Conservation (phyloP, 2,329 filamentous ascomycete species). For the Calonectria leucothoes region DNA sequence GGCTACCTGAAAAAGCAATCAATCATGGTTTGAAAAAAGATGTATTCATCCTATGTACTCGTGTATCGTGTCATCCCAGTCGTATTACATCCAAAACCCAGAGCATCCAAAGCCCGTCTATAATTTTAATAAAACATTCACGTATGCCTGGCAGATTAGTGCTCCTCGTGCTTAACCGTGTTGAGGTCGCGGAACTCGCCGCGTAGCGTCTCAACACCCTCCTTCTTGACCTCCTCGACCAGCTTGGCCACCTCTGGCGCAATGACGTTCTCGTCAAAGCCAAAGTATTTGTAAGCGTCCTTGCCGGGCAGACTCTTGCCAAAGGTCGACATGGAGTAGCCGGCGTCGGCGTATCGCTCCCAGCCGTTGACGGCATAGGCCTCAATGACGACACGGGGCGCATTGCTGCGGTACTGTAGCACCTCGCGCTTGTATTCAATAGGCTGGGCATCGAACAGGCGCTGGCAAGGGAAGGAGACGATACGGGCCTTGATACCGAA, state of each 20-base stretch:
- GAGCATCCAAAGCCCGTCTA: constrained; percentile 15
- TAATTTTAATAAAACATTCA: constrained; percentile 5
- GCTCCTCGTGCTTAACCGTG: constrained; percentile 33
- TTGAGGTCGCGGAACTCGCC: constrained; percentile 49
- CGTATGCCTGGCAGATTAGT: constrained; percentile 11
- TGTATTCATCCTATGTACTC: constrained; percentile 25
- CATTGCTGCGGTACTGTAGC: constrained; percentile 54
- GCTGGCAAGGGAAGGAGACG: constrained; percentile 58
- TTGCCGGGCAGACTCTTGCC: constrained; percentile 67
- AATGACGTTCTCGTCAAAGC: constrained; percentile 61
- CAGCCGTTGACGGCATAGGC: constrained; percentile 68
- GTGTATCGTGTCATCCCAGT: constrained; percentile 19
- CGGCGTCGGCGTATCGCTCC: constrained; percentile 71
- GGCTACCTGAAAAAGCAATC: background rate
- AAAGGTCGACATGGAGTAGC: constrained; percentile 63
- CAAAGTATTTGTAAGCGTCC: constrained; percentile 66
- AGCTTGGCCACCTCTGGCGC: constrained; percentile 49
- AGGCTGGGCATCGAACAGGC: constrained; percentile 56
- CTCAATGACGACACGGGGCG: constrained; percentile 69
- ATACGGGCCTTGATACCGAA: constrained; percentile 52
- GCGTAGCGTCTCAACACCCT: constrained; percentile 44
- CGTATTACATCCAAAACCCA: constrained; percentile 27
- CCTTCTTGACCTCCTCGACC: constrained; percentile 42
- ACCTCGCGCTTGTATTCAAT: constrained; percentile 58
- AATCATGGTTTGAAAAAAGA: background rate